These are phyloP conservation scores for Paramyrothecium roridum DNA, from an alignment of 2,329 filamentous ascomycete genomes.

Conservation along the genomic window DNA sequence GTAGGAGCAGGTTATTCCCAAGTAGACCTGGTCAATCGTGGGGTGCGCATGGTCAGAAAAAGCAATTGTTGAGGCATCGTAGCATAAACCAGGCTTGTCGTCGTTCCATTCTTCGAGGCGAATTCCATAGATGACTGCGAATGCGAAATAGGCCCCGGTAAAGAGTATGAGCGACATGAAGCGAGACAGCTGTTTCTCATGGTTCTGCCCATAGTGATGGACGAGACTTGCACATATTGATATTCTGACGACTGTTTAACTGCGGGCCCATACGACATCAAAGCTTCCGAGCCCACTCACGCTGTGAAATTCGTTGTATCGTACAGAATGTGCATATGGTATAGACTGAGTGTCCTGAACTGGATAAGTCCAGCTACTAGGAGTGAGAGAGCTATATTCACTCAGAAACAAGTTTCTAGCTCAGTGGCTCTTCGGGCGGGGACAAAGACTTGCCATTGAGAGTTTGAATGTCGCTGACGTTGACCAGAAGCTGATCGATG, in stretches of 20 bases:
- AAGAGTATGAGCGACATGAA: background rate
- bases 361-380: constrained; percentile 2
- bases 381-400: background rate
- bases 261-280: background rate
- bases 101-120: constrained; percentile 1
- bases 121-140: background rate
- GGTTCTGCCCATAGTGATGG: background rate
- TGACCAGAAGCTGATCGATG: constrained; percentile 2
- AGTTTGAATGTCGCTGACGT: constrained; percentile 2
- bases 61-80: background rate
- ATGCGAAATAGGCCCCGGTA: background rate
- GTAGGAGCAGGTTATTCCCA: constrained; percentile 2
- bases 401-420: background rate
- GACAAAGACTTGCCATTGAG: background rate
- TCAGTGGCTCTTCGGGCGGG: background rate
- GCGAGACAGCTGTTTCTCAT: background rate
- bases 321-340: constrained; percentile 5
- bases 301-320: constrained; percentile 4
- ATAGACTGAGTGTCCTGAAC: background rate
- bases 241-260: background rate
- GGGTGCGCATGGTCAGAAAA: background rate
- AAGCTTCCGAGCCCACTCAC: background rate
- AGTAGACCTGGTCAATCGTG: background rate
- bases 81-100: background rate
- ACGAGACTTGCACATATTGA: constrained; percentile 2